These are phyloP conservation scores for Noccaea caerulescens DNA, from an alignment of 345 rosid species.

Conservation along the genomic window DNA sequence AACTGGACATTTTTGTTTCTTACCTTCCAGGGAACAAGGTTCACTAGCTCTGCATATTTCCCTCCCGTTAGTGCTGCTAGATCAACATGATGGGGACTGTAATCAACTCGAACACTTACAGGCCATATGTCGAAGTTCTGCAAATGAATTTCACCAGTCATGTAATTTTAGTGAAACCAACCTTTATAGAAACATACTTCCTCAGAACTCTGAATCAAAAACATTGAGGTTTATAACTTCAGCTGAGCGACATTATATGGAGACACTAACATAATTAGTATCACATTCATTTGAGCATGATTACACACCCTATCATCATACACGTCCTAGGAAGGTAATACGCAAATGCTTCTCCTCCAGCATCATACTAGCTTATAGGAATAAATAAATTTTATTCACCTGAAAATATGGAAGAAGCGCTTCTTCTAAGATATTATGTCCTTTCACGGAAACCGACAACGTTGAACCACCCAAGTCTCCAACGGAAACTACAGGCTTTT, in stretches of 20 bases:
- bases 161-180: conserved; percentile 28
- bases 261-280: conserved; percentile 19
- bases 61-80: conserved; percentile 90
- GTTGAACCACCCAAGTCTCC: conserved; percentile 52
- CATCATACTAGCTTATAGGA: conserved; percentile 11
- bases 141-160: conserved; percentile 43
- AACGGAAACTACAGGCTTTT: conserved; percentile 48
- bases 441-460: conserved; percentile 39
- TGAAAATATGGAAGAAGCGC: conserved; percentile 97
- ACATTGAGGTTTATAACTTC: conserved; percentile 13
- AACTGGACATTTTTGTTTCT: conserved; percentile 18
- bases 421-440: conserved; percentile 63
- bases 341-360: conserved; percentile 15
- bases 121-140: conserved; percentile 94
- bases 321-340: conserved; percentile 21
- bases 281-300: conserved; percentile 19
- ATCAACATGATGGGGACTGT: conserved; percentile 83
- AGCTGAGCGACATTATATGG: conserved; percentile 19
- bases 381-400: conserved; percentile 53
- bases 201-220: conserved; percentile 6
- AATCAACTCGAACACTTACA: conserved; percentile 79
- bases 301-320: conserved; percentile 11
- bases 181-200: conserved; percentile 15
- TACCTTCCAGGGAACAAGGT: conserved; percentile 98
- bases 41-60: conserved; percentile 88